Conservation (phyloP, 805 yeast genomes). For the Candida gorgasii region DNA sequence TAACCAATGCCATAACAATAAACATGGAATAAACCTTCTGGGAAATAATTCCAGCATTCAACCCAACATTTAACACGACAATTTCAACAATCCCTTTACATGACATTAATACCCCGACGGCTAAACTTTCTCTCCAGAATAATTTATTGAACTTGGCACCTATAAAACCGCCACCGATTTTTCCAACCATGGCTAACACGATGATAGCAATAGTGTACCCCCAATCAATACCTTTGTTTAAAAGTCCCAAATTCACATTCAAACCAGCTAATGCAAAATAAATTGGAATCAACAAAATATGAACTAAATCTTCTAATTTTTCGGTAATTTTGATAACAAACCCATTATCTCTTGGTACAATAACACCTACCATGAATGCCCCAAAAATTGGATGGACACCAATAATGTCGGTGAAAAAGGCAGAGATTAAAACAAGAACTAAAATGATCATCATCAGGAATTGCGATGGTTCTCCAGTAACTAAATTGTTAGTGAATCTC, state of each 20-base stretch:
- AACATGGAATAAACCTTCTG: conserved; percentile 75
- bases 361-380: conserved; percentile 74
- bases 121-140: conserved; percentile 69
- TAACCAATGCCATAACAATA: conserved; percentile 75
- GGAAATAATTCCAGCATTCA: conserved; percentile 67
- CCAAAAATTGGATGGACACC: conserved; percentile 89
- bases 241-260: conserved; percentile 62
- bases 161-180: conserved; percentile 64
- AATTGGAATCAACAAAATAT: conserved; percentile 68
- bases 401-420: conserved; percentile 79
- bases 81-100: conserved; percentile 88
- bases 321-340: conserved; percentile 70
- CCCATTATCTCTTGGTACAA: conserved; percentile 75
- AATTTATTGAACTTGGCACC: conserved; percentile 65
- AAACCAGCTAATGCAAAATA: conserved; percentile 82
- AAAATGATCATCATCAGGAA: conserved; percentile 57
- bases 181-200: conserved; percentile 65
- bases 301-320: conserved; percentile 76
- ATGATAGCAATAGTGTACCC: conserved; percentile 71
- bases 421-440: conserved; percentile 58
- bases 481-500: conserved; percentile 53
- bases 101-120: conserved; percentile 82
- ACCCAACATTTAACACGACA: conserved; percentile 73
- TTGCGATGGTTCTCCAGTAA: conserved; percentile 62
- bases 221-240: conserved; percentile 73